These are phyloP conservation scores for apple (Malus domestica) DNA, from an alignment of 306 rosid species.

Conservation along the genomic window ASM211411v1 NC_041803.1:18935501-18936000, in stretches of 20 bases:
- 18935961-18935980: conserved; percentile 76
- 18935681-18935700: conserved; percentile 99
- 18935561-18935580: conserved; percentile 47
- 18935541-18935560: conserved; percentile 71
- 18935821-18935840: conserved; percentile 99
- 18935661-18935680: conserved; percentile 89
- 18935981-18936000: conserved; percentile 41
- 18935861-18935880: conserved; percentile 96
- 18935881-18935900: conserved; percentile 91
- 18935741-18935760: conserved; percentile 92
- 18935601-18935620: conserved; percentile 92
- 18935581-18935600: conserved; percentile 67
- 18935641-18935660: conserved; percentile 97
- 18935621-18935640: conserved; percentile 99
- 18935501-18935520: conserved; percentile 78
- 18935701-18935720: conserved; percentile 88
- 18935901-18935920: conserved; percentile 97
- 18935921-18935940: conserved; percentile 97
- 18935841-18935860: conserved; percentile 95
- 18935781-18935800: conserved; percentile 91
- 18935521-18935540: conserved; percentile 78
- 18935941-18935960: conserved; percentile 92
- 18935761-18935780: conserved; percentile 86
- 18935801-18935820: conserved; percentile 87
- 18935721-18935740: conserved; percentile 92